Evolutionary conservation across 345 rosid genomes (phyloP).

Genomic region (Aegle marmelos): DNA sequence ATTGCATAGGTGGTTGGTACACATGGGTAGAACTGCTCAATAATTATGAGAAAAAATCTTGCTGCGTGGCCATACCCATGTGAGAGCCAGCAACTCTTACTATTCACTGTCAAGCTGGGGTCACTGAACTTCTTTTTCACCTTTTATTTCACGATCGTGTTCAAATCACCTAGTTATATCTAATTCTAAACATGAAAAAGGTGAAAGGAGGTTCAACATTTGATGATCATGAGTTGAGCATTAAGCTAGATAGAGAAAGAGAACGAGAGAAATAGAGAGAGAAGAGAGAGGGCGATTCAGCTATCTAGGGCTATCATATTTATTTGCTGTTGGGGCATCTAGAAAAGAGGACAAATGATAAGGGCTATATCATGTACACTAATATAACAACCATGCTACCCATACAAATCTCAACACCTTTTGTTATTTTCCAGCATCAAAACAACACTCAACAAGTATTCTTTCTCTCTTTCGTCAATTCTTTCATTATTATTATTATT

Average conservation of each 20-base stretch:
- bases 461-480: neutral
- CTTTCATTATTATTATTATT: neutral
- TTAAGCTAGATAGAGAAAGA: neutral
- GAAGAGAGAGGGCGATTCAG: slow-evolving; percentile 1
- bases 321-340: slow-evolving; percentile 7
- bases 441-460: neutral
- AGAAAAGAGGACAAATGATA: slow-evolving; percentile 11
- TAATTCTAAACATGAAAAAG: neutral
- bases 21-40: neutral
- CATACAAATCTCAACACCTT: slow-evolving; percentile 13
- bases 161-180: neutral
- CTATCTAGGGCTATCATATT: neutral
- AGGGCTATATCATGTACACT: neutral
- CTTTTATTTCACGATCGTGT: neutral
- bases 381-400: slow-evolving; percentile 7
- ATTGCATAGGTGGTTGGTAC: too few relatives aligned
- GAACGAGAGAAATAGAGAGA: neutral
- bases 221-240: neutral
- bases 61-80: slow-evolving; percentile 1
- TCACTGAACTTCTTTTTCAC: neutral
- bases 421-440: slow-evolving; percentile 8
- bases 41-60: neutral
- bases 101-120: neutral
- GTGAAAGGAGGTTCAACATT: neutral
- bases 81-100: neutral